Evolutionary conservation across 2,329 filamentous ascomycete genomes (phyloP), one percentile per base, ranked within the genome.

Genomic region (Ascochyta pisi): DNA sequence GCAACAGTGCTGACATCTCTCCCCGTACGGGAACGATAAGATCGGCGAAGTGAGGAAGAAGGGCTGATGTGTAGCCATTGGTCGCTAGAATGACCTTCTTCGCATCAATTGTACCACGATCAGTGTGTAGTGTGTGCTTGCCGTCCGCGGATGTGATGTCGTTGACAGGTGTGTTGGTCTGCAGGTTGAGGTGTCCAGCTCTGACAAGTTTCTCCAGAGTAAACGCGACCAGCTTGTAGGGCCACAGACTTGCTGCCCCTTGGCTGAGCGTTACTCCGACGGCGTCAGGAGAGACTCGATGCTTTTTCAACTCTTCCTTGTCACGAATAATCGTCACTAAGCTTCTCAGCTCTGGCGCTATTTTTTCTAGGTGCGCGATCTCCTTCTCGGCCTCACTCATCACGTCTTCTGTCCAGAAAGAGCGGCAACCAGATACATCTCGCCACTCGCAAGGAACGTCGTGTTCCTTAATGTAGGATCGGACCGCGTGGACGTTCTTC

Each of bases 191-290:
- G 9, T 68, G 71, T 2, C 70, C 75, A 1, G 73, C 72, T 16
- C 79, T 75, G 7, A 83, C 66, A 0, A 91, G 81, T 8, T 78
- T 74, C 69, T 90, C 85, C 0, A 96, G 77, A 0, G 93, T 81
- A 75, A 86, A 89, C 1, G 86, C 80, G 2, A 96, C 87, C 16
- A 96, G 83, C 76, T 95, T 96, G 75, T 96, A 96, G 0, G 92
- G 92, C 89, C 89, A 93, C 41, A 91, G 71, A 63, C 86, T 86
- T 0, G 87, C 89, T 0, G 90, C 90, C 38, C 84, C 78, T 37
- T 79, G 78, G 58, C 88, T 88, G 15, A 88, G 77, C 3, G 92
- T 81, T 6, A 86, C 89, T 2, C 87, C 90, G 7, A 82, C 69
- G 6, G 86, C 87, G 7, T 67, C 67, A 12, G 65, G 58, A 26